Base-by-base conservation (phyloP, 2,329 filamentous ascomycete genomes). In the Gnomoniopsis sp. region DNA sequence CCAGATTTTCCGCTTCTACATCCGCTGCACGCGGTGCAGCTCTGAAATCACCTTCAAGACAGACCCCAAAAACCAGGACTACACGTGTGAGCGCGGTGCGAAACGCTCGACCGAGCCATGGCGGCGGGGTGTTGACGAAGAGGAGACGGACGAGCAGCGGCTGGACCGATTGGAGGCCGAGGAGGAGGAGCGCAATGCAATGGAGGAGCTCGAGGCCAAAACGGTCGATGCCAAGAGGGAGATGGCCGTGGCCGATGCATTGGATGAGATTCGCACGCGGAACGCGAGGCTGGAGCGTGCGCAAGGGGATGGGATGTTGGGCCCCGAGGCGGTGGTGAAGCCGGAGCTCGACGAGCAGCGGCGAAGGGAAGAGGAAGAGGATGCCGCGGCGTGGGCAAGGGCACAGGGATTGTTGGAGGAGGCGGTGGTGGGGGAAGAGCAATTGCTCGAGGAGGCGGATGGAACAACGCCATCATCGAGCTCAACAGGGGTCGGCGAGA, bases 161-260 rank as follows among this genome's bases (percentile, higher is more conserved):
- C 78, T 98, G 7, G 91, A 97, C 71, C 79, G 95, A 26, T 75
- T 98, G 6, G 92, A 97, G 75, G 74, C 80, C 44, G 85, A 82
- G 41, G 80, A 81, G 55, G 84, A 88, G 59, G 91, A 96, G 72
- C 82, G 87, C 64, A 93, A 97, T 72, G 91, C 91, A 22, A 99
- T 99, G 96, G 89, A 89, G 58, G 93, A 97, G 70, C 76, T 99
- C 49, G 95, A 99, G 76, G 88, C 89, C 63, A 98, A 98, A 77
- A 96, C 93, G 57, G 77, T 89, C 22, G 95, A 99, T 72, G 93
- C 93, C 1, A 93, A 95, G 77, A 83, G 89, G 44, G 95, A 99
- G 74, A 99, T 99, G 93, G 91, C 90, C 19, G 91, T 97, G 48
- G 95, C 95, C 2, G 95, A 99, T 77, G 93, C 93, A 8, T 77